These are phyloP conservation scores for Pelargonium fulgidum DNA, from an alignment of 441 rosid genomes.

Conservation along the genomic window DNA sequence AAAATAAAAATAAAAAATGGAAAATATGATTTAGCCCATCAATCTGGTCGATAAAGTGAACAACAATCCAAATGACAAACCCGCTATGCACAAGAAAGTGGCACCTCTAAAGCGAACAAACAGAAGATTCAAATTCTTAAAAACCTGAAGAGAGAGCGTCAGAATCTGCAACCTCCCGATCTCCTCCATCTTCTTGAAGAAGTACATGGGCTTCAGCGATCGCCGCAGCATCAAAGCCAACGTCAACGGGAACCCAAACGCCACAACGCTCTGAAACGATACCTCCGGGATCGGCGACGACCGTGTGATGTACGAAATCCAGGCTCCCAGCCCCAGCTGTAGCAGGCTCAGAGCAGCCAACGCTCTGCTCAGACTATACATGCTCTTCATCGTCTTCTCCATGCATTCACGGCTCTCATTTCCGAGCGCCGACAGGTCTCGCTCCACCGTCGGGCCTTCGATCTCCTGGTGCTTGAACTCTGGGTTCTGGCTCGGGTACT, in stretches of 20 bases:
- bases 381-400: slow-evolving; percentile 67
- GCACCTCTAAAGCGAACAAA: slow-evolving; percentile 53
- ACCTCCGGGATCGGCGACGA: slow-evolving; percentile 44
- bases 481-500: slow-evolving; percentile 45
- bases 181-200: slow-evolving; percentile 89
- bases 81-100: slow-evolving; percentile 47
- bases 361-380: slow-evolving; percentile 52
- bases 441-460: slow-evolving; percentile 83
- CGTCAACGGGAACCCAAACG: slow-evolving; percentile 72
- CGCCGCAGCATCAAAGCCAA: slow-evolving; percentile 73
- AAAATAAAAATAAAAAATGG: not conserved
- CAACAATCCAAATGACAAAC: slow-evolving; percentile 41
- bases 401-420: slow-evolving; percentile 66
- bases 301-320: slow-evolving; percentile 46
- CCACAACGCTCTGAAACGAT: slow-evolving; percentile 54
- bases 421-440: slow-evolving; percentile 69
- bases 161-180: slow-evolving; percentile 78
- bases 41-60: slow-evolving; percentile 29
- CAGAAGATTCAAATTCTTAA: slow-evolving; percentile 57
- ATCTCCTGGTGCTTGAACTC: slow-evolving; percentile 85
- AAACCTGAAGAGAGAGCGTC: slow-evolving; percentile 63
- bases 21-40: not conserved
- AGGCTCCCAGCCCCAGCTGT: slow-evolving; percentile 66
- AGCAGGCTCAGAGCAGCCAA: slow-evolving; percentile 52
- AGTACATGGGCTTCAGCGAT: slow-evolving; percentile 70